These are phyloP conservation scores for Hanseniaspora taiwanica DNA, from an alignment of 805 yeast genomes.

Conservation along the genomic window DNA sequence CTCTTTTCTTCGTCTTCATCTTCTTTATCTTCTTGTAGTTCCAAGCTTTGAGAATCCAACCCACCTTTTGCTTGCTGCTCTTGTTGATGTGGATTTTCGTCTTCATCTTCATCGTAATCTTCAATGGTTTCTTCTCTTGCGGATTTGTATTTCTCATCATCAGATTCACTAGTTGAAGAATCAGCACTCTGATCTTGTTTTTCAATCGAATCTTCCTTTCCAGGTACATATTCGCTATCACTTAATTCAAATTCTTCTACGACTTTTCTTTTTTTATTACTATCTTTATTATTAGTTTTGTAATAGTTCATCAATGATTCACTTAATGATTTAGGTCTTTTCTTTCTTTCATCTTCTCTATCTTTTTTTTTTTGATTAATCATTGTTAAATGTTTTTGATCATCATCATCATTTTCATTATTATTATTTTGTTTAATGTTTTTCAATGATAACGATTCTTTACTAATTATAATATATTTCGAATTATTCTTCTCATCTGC, in stretches of 20 bases:
- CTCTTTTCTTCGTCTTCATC: conserved; percentile 7
- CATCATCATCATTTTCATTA: neutral
- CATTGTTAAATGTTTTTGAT: neutral
- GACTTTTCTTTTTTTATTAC: neutral
- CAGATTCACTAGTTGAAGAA: too few species aligned
- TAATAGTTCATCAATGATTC: neutral
- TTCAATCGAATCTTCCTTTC: conserved; percentile 14
- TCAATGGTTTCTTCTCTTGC: conserved; percentile 9
- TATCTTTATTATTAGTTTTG: conserved; percentile 9
- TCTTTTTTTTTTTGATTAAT: too few species aligned
- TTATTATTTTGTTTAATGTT: neutral
- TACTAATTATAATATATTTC: neutral
- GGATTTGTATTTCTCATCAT: too few species aligned
- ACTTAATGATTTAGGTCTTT: conserved; percentile 12
- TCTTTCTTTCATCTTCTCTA: neutral
- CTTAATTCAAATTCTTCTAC: conserved; percentile 1
- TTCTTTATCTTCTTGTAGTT: conserved; percentile 20
- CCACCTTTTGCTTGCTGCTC: neutral
- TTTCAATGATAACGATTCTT: neutral
- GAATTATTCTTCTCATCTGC: neutral
- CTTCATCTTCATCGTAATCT: conserved; percentile 5
- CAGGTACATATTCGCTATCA: conserved; percentile 8
- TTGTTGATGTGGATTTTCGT: neutral
- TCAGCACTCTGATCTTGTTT: too few species aligned
- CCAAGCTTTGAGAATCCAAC: neutral